A percentile compares a stretch with the other conserved stretches of the same genome.
These are phyloP conservation scores for Calamus simplicifolius DNA, from an alignment of 176 grass and related monocot genomes.

Conservation along the genomic window DNA sequence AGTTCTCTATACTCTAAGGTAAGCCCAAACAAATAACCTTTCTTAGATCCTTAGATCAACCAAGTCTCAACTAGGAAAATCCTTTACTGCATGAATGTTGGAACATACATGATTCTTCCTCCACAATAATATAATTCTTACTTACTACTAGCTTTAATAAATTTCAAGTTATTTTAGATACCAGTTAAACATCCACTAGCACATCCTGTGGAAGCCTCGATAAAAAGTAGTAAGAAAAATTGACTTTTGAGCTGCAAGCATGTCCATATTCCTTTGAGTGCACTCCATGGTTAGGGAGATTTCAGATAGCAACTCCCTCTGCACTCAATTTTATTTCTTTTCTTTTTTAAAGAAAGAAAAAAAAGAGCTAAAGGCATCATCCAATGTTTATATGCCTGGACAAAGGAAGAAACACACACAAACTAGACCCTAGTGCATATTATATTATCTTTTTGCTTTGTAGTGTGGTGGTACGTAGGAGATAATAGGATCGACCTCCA, in stretches of 20 bases:
- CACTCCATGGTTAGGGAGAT: conserved; percentile 45
- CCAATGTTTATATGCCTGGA: too few species aligned
- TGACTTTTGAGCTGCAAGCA: conserved; percentile 34
- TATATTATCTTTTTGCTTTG: too few species aligned
- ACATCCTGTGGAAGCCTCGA: not conserved
- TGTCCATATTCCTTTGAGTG: conserved; percentile 76
- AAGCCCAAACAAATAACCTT: too few species aligned
- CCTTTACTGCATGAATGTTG: too few species aligned
- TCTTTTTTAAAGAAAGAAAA: not conserved
- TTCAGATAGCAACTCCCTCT: conserved; percentile 27
- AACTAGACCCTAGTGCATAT: too few species aligned
- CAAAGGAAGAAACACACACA: too few species aligned
- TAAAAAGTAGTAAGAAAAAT: conserved; percentile 10
- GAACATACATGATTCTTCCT: too few species aligned
- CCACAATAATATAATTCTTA: too few species aligned
- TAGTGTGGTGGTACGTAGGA: too few species aligned
- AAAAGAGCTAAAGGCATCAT: not conserved
- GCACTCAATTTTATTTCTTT: not conserved
- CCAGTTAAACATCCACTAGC: not conserved
- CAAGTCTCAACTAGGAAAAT: too few species aligned
- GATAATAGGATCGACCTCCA: too few species aligned
- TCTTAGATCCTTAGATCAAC: too few species aligned
- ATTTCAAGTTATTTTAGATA: conserved; percentile 1
- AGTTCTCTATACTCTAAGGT: conserved; percentile 11
- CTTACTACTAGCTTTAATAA: not conserved